phyloP scores from a whole-genome alignment of 2,329 filamentous ascomycete species.

The Massarina eburnea region DNA sequence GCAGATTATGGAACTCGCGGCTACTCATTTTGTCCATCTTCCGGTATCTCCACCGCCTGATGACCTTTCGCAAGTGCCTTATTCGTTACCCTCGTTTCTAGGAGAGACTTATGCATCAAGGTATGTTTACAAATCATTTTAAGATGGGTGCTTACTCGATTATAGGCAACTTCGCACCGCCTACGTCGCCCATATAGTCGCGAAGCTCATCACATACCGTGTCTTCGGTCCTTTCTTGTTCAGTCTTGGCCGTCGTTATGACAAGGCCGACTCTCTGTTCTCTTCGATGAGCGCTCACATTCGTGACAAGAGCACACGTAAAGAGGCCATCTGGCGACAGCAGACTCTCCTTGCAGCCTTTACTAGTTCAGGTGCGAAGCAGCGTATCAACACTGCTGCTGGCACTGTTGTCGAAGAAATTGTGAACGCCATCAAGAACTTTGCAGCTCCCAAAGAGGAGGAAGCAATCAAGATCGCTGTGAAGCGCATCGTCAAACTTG shows the following conservation, averaged over 20 bases:
- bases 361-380: conserved; percentile 58
- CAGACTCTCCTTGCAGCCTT: conserved; percentile 61
- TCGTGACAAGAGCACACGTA: conserved; percentile 57
- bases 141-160: conserved; percentile 2
- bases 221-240: conserved; percentile 62
- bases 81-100: conserved; percentile 57
- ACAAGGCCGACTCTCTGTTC: conserved; percentile 59
- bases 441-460: conserved; percentile 54
- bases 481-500: conserved; percentile 59
- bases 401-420: conserved; percentile 60
- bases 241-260: conserved; percentile 55
- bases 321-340: conserved; percentile 61
- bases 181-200: conserved; percentile 59
- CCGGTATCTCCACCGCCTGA: conserved; percentile 54
- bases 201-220: conserved; percentile 57
- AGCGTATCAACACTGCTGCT: conserved; percentile 58
- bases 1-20: conserved; percentile 55
- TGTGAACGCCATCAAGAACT: conserved; percentile 56
- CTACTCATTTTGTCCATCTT: conserved; percentile 55
- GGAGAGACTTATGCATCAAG: conserved; percentile 54
- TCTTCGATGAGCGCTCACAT: conserved; percentile 58
- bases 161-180: conserved; percentile 53
- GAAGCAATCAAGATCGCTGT: conserved; percentile 55
- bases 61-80: conserved; percentile 54
- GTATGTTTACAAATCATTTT: conserved; percentile 17